These are phyloP conservation scores for Glonium stellatum DNA, from an alignment of 495 filamentous ascomycete genomes.

Conservation along the genomic window DNA sequence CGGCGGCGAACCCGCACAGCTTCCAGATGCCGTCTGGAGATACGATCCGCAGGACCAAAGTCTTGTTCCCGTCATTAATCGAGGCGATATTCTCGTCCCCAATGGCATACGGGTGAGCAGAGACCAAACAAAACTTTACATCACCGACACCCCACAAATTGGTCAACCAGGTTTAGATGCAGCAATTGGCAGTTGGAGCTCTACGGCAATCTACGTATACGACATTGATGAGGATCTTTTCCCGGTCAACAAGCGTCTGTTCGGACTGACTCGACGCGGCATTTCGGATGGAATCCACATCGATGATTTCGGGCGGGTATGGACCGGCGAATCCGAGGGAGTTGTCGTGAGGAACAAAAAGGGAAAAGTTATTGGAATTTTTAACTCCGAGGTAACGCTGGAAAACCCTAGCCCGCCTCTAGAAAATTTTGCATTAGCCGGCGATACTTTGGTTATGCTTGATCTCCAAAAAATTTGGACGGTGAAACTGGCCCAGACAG, in stretches of 20 bases:
- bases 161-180: not conserved
- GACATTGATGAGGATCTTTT: conserved; percentile 6
- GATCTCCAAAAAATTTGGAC: not conserved
- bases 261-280: conserved; percentile 3
- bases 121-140: conserved; percentile 36
- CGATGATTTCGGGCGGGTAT: conserved; percentile 14
- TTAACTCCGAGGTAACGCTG: not conserved
- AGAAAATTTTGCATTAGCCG: not conserved
- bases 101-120: conserved; percentile 41
- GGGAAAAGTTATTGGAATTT: conserved; percentile 13
- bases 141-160: conserved; percentile 30
- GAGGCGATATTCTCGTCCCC: conserved; percentile 17
- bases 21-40: conserved; percentile 42
- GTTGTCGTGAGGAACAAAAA: conserved; percentile 8
- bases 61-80: conserved; percentile 22
- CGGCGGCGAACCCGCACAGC: conserved; percentile 40
- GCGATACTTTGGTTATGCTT: not conserved
- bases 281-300: conserved; percentile 12
- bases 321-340: conserved; percentile 14
- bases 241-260: conserved; percentile 10
- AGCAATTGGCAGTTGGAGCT: not conserved
- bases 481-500: not conserved
- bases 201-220: conserved; percentile 3
- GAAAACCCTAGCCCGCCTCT: not conserved
- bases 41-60: conserved; percentile 33